A percentile compares a stretch with the other conserved stretches of the same genome.
Evolutionary conservation across 192 early-diverging fungal species (phyloP).

Genomic region (Pilobolus umbonatus): DNA sequence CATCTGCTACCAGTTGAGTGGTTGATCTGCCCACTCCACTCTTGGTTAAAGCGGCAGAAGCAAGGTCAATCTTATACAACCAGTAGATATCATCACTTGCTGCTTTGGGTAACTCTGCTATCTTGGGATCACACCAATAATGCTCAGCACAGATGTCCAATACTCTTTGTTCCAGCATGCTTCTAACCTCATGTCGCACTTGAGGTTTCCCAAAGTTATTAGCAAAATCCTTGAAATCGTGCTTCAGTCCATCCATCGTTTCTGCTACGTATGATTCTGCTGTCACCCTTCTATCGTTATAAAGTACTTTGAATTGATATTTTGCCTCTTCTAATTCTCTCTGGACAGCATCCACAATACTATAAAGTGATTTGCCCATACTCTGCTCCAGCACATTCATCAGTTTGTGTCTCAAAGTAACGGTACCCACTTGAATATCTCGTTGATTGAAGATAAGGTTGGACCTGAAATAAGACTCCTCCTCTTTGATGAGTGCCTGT

Average conservation of each 20-base stretch:
- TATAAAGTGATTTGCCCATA: constrained; percentile 80
- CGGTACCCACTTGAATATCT: constrained; percentile 77
- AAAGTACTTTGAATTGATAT: constrained; percentile 98
- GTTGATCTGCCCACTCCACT: constrained; percentile 88
- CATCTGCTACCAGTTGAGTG: constrained; percentile 90
- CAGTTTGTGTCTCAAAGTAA: constrained; percentile 78
- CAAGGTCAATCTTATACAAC: constrained; percentile 77
- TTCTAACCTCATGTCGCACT: constrained; percentile 84
- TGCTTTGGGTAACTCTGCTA: constrained; percentile 63
- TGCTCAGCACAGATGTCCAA: constrained; percentile 87
- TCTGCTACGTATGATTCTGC: constrained; percentile 96
- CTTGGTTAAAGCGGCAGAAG: constrained; percentile 86
- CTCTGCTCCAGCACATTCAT: constrained; percentile 89
- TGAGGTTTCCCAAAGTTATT: constrained; percentile 90
- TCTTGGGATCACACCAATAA: constrained; percentile 83
- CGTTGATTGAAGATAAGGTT: constrained; percentile 54
- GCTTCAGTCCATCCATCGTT: constrained; percentile 88
- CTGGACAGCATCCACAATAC: constrained; percentile 91
- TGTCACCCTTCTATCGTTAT: constrained; percentile 93
- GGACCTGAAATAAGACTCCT: constrained; percentile 54
- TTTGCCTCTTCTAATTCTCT: constrained; percentile 89
- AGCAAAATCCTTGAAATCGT: constrained; percentile 92
- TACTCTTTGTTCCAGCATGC: constrained; percentile 87
- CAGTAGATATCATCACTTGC: constrained; percentile 68
- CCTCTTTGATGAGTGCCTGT: constrained; percentile 45